Conservation (phyloP, 192 early-diverging fungal species). For the Backusella psychrophila region DNA sequence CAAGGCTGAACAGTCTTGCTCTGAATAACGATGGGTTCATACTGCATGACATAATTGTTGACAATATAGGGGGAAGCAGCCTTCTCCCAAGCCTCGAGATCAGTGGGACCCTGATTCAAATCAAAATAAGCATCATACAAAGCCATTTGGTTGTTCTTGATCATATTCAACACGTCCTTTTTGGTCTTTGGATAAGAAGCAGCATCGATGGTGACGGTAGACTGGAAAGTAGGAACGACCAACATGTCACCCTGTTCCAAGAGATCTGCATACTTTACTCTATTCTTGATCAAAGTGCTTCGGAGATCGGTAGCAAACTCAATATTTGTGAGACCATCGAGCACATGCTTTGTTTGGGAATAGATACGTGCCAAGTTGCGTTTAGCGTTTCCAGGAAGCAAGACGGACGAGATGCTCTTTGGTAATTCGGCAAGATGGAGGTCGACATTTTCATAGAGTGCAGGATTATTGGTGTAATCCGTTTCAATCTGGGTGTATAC, state of each 20-base stretch:
- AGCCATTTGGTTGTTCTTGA: slow-evolving; percentile 28
- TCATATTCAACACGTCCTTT: slow-evolving; percentile 22
- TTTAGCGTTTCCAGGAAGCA: slow-evolving; percentile 39
- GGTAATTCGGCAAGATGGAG: slow-evolving; percentile 44
- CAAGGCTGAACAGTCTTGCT: slow-evolving; percentile 47
- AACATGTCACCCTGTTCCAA: slow-evolving; percentile 46
- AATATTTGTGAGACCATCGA: slow-evolving; percentile 39
- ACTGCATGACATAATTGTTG: slow-evolving; percentile 53
- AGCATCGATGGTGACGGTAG: slow-evolving; percentile 12
- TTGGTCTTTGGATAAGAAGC: slow-evolving; percentile 34
- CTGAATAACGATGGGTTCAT: slow-evolving; percentile 50
- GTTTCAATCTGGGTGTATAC: slow-evolving; percentile 3
- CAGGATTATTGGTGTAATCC: neutral
- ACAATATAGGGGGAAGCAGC: slow-evolving; percentile 38
- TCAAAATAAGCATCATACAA: slow-evolving; percentile 53
- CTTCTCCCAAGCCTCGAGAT: slow-evolving; percentile 44
- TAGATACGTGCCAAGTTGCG: slow-evolving; percentile 53
- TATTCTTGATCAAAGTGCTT: slow-evolving; percentile 34
- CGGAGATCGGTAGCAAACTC: slow-evolving; percentile 37
- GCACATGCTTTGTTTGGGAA: slow-evolving; percentile 46
- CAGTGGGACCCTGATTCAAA: slow-evolving; percentile 43
- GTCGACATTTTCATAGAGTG: slow-evolving; percentile 37
- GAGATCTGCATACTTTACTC: slow-evolving; percentile 28
- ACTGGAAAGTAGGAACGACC: slow-evolving; percentile 49
- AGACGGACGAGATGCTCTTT: neutral